Base-by-base conservation (phyloP, 1,284 basidiomycete species). In the Xerocomus amazonicus region DNA sequence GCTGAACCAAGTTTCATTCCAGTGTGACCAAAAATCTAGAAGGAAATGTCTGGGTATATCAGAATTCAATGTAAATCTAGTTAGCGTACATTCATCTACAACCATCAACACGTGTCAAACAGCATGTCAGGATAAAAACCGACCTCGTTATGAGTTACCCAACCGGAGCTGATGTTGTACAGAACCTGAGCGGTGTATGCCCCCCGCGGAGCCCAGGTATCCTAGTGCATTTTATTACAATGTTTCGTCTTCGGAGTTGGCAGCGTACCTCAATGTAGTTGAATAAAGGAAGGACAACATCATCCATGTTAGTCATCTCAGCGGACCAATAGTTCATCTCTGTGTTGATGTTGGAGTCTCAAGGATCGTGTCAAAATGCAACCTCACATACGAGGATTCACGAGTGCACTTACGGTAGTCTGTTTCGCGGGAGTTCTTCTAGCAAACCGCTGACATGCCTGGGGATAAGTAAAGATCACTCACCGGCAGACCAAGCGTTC, bases 261-360 rank as follows among this genome's bases (percentile, higher is more conserved):
- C 3, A 31, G 47, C 63, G 13, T 42, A 84, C 85, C 73, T 86
- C 76, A 39, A 89, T 75, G 55, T 85, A 88, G 57, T 87, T 70
- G 57, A 84, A 89, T 17, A 88, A 57, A 0, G 83, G 72, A 14
- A 67, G 59, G 1, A 77, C 73, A 14, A 85, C 76, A 54, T 84
- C 76, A 54, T 84, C 72, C 54, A 88, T 68, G 53, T 79, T 78
- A 8, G 81, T 84, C 69, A 80, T 78, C 59, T 88, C 85, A 6
- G 84, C 84, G 48, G 73, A 73, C 86, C 86, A 89, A 61, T 87
- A 87, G 59, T 87, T 88, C 86, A 87, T 88, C 62, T 89, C 86
- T 37, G 84, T 72, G 56, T 89, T 89, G 53, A 89, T 85, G 55
- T 89, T 87, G 19, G 84, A 75, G 60, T 88, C 84, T 87, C 19